phyloP scores from a whole-genome alignment of 139 green algal species.

The Chlamydomonas incerta region DNA sequence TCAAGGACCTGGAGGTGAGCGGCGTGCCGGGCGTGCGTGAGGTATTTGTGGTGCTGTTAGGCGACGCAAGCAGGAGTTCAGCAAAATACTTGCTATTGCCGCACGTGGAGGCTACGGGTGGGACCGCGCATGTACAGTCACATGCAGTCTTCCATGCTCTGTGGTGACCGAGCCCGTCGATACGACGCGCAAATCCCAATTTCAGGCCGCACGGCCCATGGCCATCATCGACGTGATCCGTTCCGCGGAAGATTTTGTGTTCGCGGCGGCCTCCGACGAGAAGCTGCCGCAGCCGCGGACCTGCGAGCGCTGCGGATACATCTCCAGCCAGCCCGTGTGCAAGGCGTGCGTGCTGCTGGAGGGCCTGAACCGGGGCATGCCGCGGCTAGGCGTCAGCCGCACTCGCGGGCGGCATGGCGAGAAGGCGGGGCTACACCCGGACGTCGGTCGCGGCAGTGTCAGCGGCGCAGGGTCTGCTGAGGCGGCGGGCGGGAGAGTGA shows the following conservation, averaged over 20 bases:
- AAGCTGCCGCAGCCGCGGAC: constrained; percentile 51
- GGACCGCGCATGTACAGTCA: no score
- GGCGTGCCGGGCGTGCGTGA: no score
- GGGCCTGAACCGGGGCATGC: constrained; percentile 85
- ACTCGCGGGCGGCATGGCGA: constrained; percentile 1
- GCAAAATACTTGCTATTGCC: no score
- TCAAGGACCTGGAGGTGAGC: constrained; percentile 95
- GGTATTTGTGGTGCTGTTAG: no score
- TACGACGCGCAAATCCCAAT: not conserved
- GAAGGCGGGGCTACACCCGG: no score
- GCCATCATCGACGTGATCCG: constrained; percentile 91
- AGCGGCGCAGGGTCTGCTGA: no score
- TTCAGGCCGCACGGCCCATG: constrained; percentile 77
- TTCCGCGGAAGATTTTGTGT: constrained; percentile 81
- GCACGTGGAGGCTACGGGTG: no score
- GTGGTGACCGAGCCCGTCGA: no score
- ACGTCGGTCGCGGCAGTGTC: no score
- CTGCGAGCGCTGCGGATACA: constrained; percentile 88
- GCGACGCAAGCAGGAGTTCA: no score
- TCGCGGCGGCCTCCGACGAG: not conserved
- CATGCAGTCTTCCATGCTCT: no score
- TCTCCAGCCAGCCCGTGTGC: constrained; percentile 89
- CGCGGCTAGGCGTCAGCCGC: constrained; percentile 67
- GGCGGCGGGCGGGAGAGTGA: no score
- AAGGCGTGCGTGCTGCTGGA: constrained; percentile 93